Conservation (phyloP, 495 filamentous ascomycete genomes). For the Chaetomium fimeti region DNA sequence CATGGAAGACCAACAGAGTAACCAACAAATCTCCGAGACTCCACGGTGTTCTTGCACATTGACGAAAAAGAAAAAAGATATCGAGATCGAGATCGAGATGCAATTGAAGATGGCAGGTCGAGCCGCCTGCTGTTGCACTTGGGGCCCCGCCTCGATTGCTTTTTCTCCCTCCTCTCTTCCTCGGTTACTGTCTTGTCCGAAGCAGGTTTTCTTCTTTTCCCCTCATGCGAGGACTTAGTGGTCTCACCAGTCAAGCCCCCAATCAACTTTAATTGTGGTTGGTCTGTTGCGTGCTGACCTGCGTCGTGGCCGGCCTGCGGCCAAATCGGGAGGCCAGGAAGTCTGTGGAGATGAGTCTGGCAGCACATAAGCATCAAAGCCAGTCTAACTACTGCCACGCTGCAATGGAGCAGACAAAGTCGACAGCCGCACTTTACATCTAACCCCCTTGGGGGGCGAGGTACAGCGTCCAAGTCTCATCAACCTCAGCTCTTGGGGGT, state of each 20-base stretch:
- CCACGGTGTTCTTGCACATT: neutral
- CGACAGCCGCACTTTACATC: too few relatives aligned
- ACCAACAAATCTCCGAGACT: neutral
- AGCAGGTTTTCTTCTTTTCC: neutral
- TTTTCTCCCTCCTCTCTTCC: neutral
- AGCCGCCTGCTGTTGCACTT: neutral
- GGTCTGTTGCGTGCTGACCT: neutral
- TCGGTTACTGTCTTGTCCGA: neutral
- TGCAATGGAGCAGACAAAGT: too few relatives aligned
- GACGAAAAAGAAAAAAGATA: neutral
- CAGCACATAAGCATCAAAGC: too few relatives aligned
- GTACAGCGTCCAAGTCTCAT: too few relatives aligned
- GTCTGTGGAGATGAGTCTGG: neutral
- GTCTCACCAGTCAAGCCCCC: neutral
- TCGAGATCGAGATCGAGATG: neutral
- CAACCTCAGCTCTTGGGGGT: too few relatives aligned
- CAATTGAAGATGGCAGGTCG: too few relatives aligned
- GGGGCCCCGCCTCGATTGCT: neutral
- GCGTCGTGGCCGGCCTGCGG: neutral
- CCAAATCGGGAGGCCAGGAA: neutral
- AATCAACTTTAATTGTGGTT: neutral
- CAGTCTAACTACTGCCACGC: too few relatives aligned
- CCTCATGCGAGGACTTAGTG: neutral
- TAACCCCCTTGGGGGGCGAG: too few relatives aligned
- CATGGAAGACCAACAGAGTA: neutral